Percentiles rank a stretch among this genome's conserved stretches.
These are phyloP conservation scores for Cyclanthera cordifolia DNA, from an alignment of 306 rosid genomes.

Conservation along the genomic window DNA sequence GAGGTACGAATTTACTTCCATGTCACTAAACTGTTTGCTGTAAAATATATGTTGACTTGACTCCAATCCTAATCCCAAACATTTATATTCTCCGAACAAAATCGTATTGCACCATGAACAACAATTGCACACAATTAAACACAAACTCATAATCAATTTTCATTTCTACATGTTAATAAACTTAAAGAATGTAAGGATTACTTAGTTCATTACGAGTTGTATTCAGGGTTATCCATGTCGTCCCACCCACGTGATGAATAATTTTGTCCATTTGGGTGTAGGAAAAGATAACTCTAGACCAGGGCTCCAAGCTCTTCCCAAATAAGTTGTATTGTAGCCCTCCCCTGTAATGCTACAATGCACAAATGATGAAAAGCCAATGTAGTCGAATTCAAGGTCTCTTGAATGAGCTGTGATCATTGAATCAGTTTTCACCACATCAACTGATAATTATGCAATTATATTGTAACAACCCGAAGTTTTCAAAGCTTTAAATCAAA, in stretches of 20 bases:
- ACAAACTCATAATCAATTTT: too few relatives aligned
- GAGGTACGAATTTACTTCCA: too few relatives aligned
- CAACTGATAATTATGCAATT: slow-evolving; percentile 24
- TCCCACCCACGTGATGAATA: slow-evolving; percentile 36
- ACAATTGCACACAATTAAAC: too few relatives aligned
- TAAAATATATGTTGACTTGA: too few relatives aligned
- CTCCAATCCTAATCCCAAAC: too few relatives aligned
- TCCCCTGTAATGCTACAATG: slow-evolving; percentile 38
- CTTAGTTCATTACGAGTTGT: neutral
- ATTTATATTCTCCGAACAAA: too few relatives aligned
- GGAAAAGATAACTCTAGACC: slow-evolving; percentile 30
- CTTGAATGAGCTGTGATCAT: slow-evolving; percentile 53
- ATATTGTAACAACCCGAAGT: too few relatives aligned
- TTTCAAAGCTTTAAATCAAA: too few relatives aligned
- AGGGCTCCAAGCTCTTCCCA: slow-evolving; percentile 48
- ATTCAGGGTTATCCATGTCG: neutral
- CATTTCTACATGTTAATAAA: too few relatives aligned
- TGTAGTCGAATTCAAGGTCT: neutral
- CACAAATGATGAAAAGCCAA: slow-evolving; percentile 39
- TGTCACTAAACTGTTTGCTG: too few relatives aligned
- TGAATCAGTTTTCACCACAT: slow-evolving; percentile 15
- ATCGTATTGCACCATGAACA: too few relatives aligned
- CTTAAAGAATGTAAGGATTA: too few relatives aligned
- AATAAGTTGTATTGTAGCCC: slow-evolving; percentile 13
- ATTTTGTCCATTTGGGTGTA: slow-evolving; percentile 21